phyloP scores from a whole-genome alignment of 1,284 basidiomycete species.

The Sanghuangporus weigelae region DNA sequence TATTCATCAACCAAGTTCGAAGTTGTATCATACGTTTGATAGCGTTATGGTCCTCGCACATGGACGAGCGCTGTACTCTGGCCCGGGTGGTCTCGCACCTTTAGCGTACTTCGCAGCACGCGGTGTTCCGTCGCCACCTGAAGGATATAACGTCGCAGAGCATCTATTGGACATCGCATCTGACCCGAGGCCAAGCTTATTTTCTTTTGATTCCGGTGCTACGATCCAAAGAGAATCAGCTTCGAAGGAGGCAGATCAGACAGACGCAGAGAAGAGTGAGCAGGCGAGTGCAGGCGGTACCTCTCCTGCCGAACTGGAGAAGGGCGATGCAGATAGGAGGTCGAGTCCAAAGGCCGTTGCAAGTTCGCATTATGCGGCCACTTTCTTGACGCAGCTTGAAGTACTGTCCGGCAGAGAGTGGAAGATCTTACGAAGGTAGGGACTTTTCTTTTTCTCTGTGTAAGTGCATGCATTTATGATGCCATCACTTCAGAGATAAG shows the following conservation, averaged over 20 bases:
- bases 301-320: slow-evolving; percentile 1
- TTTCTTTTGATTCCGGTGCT: slow-evolving; percentile 20
- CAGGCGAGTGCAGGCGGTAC: not conserved
- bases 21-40: slow-evolving; percentile 81
- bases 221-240: not conserved
- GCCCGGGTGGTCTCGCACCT: slow-evolving; percentile 64
- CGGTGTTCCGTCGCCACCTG: slow-evolving; percentile 41
- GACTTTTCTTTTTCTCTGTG: slow-evolving; percentile 5
- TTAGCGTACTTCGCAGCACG: slow-evolving; percentile 54
- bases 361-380: slow-evolving; percentile 47
- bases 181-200: slow-evolving; percentile 45
- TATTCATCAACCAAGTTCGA: slow-evolving; percentile 85
- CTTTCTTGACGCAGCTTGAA: slow-evolving; percentile 84
- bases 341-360: slow-evolving; percentile 19
- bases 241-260: not conserved
- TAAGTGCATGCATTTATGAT: not conserved
- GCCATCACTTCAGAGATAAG: slow-evolving; percentile 54
- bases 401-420: slow-evolving; percentile 76
- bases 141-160: slow-evolving; percentile 87
- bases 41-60: slow-evolving; percentile 73
- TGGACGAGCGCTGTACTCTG: slow-evolving; percentile 78
- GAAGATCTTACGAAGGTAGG: slow-evolving; percentile 70
- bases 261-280: slow-evolving; percentile 3
- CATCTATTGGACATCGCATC: slow-evolving; percentile 83
- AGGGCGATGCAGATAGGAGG: not conserved